phyloP scores from a whole-genome alignment of 2,329 filamentous ascomycete species.

The Fusarium marasasianum region DNA sequence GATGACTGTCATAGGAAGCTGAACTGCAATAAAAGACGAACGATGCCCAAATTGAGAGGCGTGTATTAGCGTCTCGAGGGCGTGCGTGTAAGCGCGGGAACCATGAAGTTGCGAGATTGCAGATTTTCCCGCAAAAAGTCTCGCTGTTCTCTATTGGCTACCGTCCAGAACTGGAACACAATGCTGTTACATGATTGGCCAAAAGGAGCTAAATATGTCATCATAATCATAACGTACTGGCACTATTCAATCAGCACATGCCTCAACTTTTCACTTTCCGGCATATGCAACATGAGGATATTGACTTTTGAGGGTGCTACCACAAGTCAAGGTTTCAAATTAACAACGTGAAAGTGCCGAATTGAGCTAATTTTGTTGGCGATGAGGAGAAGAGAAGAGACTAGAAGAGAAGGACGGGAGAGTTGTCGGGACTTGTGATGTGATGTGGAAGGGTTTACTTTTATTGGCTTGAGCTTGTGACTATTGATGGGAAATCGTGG shows the following conservation, averaged over 20 bases:
- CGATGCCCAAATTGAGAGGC: background rate
- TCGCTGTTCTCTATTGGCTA: conserved; percentile 16
- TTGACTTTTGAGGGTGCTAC: background rate
- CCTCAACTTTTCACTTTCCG: conserved; percentile 8
- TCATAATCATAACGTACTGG: conserved; percentile 34
- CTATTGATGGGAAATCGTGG: conserved; percentile 35
- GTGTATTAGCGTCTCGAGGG: conserved; percentile 7
- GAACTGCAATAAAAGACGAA: background rate
- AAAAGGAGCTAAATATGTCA: conserved; percentile 28
- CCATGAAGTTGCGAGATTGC: conserved; percentile 34
- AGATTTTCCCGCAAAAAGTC: conserved; percentile 17
- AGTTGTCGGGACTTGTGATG: background rate
- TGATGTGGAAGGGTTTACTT: conserved; percentile 7
- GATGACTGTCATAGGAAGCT: background rate
- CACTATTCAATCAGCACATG: conserved; percentile 39
- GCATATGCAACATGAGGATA: conserved; percentile 9
- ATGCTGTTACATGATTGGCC: conserved; percentile 30
- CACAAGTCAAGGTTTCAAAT: conserved; percentile 1
- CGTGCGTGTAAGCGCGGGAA: conserved; percentile 23
- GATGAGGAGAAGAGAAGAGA: background rate
- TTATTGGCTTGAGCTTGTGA: conserved; percentile 16
- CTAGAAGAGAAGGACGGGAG: background rate
- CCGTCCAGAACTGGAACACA: conserved; percentile 12
- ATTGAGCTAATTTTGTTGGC: background rate
- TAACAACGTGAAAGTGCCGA: conserved; percentile 7